phyloP scores from a whole-genome alignment of 2,329 filamentous ascomycete genomes.

The Colletotrichum sp. region DNA sequence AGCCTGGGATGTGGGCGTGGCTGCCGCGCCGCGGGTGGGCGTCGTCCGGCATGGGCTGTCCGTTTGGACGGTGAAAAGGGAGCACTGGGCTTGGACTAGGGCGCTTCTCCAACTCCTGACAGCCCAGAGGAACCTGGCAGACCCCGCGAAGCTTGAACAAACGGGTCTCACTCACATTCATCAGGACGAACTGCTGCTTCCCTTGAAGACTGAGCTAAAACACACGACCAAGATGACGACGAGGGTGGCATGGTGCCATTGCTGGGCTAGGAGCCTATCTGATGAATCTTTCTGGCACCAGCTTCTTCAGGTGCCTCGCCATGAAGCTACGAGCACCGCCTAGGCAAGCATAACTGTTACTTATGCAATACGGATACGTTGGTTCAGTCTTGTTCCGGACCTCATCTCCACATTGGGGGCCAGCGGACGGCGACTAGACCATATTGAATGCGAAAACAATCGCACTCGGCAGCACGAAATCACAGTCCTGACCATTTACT shows the following conservation, averaged over 20 bases:
- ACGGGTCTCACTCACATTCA: constrained; percentile 1
- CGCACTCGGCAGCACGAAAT: neutral
- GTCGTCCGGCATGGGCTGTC: constrained; percentile 17
- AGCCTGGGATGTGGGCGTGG: constrained; percentile 9
- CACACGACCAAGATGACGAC: neutral
- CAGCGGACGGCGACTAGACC: neutral
- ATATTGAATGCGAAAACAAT: neutral
- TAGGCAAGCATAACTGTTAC: neutral
- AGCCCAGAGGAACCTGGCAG: constrained; percentile 14
- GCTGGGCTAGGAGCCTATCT: neutral
- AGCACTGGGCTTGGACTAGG: neutral
- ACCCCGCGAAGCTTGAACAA: constrained; percentile 21
- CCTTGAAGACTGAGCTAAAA: constrained; percentile 12
- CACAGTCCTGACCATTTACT: neutral
- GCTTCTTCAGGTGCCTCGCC: neutral
- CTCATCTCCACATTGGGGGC: neutral
- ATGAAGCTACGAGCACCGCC: neutral
- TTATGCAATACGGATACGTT: neutral
- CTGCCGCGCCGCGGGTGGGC: constrained; percentile 13
- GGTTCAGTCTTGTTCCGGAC: neutral
- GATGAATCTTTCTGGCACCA: neutral
- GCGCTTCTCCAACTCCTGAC: constrained; percentile 5
- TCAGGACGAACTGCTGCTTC: constrained; percentile 7
- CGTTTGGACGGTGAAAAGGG: constrained; percentile 15
- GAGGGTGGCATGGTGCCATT: neutral